Conservation (phyloP, 192 early-diverging fungal genomes). For the Entomortierella parvispora region DNA sequence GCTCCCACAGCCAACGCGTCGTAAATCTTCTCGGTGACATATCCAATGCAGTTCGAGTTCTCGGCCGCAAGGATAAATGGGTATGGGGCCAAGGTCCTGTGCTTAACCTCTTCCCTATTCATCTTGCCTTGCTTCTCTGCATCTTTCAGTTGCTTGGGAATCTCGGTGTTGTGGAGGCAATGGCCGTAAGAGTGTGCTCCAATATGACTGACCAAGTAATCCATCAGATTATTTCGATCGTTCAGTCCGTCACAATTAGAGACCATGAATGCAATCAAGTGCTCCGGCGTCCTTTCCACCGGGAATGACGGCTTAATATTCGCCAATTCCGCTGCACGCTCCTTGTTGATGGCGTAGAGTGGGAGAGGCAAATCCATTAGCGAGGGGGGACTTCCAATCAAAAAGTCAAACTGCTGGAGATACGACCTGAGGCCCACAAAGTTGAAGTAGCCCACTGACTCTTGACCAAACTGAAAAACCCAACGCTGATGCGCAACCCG, state of each 20-base stretch:
- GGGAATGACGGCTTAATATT: not conserved
- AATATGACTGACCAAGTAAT: not conserved
- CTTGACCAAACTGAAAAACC: slow-evolving; percentile 4
- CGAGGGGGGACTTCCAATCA: slow-evolving; percentile 7
- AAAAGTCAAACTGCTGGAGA: slow-evolving; percentile 12
- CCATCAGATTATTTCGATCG: slow-evolving; percentile 6
- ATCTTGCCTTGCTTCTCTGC: not conserved
- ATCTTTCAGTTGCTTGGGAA: not conserved
- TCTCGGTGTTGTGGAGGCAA: slow-evolving; percentile 14
- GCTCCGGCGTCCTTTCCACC: not conserved
- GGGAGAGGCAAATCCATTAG: slow-evolving; percentile 16
- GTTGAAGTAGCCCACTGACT: slow-evolving; percentile 3
- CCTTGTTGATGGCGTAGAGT: not conserved
- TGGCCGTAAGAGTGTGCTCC: slow-evolving; percentile 19
- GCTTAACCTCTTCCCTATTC: not conserved
- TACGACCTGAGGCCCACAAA: slow-evolving; percentile 1
- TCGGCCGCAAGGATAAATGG: slow-evolving; percentile 17
- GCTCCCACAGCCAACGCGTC: slow-evolving; percentile 15
- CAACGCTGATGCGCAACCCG: slow-evolving; percentile 8
- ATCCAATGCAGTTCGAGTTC: slow-evolving; percentile 27
- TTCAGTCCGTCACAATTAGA: slow-evolving; percentile 9
- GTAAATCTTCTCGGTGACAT: slow-evolving; percentile 31
- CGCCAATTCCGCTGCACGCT: not conserved
- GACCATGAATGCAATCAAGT: slow-evolving; percentile 12
- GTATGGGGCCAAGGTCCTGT: slow-evolving; percentile 2